phyloP scores from a whole-genome alignment of 805 yeast species.

The Wickerhamiella alocasiicola region DNA sequence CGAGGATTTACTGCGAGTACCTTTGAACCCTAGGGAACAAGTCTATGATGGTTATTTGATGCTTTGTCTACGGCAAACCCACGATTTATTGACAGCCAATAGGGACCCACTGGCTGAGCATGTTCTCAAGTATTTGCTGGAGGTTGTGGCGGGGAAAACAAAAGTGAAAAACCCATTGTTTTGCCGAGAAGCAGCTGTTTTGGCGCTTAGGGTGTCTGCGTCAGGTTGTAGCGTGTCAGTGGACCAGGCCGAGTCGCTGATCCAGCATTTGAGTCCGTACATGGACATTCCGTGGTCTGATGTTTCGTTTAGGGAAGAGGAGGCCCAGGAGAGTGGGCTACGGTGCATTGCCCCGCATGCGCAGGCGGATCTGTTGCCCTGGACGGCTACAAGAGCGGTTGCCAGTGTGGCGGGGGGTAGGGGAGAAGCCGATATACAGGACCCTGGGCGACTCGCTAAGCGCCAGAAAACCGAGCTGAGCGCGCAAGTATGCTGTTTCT shows the following conservation, averaged over 20 bases:
- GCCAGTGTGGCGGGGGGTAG: not conserved
- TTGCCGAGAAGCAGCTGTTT: not conserved
- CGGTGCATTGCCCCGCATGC: not conserved
- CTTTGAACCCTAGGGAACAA: not conserved
- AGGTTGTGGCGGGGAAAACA: not conserved
- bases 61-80: not conserved
- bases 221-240: not conserved
- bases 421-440: not conserved
- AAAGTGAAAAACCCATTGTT: not conserved
- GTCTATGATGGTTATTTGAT: slow-evolving; percentile 5
- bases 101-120: not conserved
- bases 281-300: not conserved
- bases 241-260: not conserved
- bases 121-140: not conserved
- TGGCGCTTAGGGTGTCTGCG: not conserved
- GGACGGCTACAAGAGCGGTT: not conserved
- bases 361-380: not conserved
- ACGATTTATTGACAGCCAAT: not conserved
- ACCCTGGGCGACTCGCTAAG: not conserved
- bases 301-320: not conserved
- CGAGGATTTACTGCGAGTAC: not conserved
- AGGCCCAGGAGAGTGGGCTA: not conserved
- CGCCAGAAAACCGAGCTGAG: not conserved
- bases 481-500: not conserved
- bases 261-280: slow-evolving; percentile 1